Conservation (phyloP, 352 stramenopile species). For the Peronosclerospora sorghi region DNA sequence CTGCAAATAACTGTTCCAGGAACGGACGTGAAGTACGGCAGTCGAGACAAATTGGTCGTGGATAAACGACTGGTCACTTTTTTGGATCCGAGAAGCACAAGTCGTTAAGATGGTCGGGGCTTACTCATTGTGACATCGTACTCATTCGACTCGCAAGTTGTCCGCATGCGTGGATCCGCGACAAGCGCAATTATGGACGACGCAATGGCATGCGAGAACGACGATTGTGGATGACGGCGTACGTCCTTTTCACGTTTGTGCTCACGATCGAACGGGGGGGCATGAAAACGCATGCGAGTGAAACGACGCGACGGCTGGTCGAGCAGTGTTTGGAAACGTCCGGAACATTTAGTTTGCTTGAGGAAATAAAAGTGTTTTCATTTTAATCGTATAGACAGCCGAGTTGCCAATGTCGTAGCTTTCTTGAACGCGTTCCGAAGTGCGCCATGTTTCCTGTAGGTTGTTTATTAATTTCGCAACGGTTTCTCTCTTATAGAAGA, state of each 20-base stretch:
- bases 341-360: too few relatives aligned
- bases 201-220: constrained; percentile 12
- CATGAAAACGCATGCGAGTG: not conserved
- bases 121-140: constrained; percentile 55
- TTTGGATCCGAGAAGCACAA: constrained; percentile 57
- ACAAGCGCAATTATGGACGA: constrained; percentile 29
- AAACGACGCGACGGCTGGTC: not conserved
- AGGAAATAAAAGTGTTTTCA: too few relatives aligned
- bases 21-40: constrained; percentile 43
- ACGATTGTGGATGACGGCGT: constrained; percentile 77
- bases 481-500: too few relatives aligned
- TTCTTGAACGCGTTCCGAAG: too few relatives aligned
- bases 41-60: constrained; percentile 42
- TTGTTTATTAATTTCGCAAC: too few relatives aligned
- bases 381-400: too few relatives aligned
- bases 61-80: constrained; percentile 72
- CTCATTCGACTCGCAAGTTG: constrained; percentile 81
- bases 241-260: constrained; percentile 50
- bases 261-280: too few relatives aligned
- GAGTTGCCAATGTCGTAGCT: too few relatives aligned
- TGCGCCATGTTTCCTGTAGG: too few relatives aligned
- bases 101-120: constrained; percentile 53
- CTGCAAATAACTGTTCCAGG: too few relatives aligned
- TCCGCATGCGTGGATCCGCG: constrained; percentile 47
- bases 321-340: too few relatives aligned